Evolutionary conservation across 768 basidiomycete genomes (phyloP).

Genomic region (Boletus eberwhitei): DNA sequence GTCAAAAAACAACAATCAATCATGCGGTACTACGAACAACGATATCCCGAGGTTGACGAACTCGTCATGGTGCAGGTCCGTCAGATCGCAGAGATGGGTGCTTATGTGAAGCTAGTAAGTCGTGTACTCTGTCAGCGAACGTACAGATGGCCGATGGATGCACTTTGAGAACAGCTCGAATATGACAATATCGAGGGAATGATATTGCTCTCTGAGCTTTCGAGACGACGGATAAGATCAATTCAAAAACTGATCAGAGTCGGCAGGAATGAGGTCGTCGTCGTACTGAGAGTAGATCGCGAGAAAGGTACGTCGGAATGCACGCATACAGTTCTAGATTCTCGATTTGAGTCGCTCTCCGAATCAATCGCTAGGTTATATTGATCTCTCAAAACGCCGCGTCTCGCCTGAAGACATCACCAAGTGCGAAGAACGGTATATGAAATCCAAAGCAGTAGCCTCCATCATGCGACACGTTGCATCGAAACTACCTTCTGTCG

Average conservation of each 20-base stretch:
- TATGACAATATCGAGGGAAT: constrained; percentile 99
- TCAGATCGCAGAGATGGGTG: constrained; percentile 99
- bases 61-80: constrained; percentile 99
- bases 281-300: constrained; percentile 96
- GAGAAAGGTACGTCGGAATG: constrained; percentile 74
- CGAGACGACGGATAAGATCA: constrained; percentile 90
- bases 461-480: constrained; percentile 91
- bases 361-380: constrained; percentile 67
- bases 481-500: constrained; percentile 62
- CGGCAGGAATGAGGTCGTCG: constrained; percentile 97
- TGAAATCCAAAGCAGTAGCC: constrained; percentile 95
- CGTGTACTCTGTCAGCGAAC: not conserved
- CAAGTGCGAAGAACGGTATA: constrained; percentile 98
- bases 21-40: constrained; percentile 93
- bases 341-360: not conserved
- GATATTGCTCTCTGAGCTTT: constrained; percentile 98
- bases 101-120: constrained; percentile 94
- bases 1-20: not conserved
- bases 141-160: not conserved
- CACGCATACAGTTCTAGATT: not conserved
- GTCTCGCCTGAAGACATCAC: constrained; percentile 97
- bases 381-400: constrained; percentile 96
- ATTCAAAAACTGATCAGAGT: constrained; percentile 98
- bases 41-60: constrained; percentile 95
- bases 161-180: constrained; percentile 62